Percentiles rank a stretch among this genome's conserved stretches.
phyloP scores from a whole-genome alignment of 208 protist genomes.

The Trypanosoma melophagium region DNA sequence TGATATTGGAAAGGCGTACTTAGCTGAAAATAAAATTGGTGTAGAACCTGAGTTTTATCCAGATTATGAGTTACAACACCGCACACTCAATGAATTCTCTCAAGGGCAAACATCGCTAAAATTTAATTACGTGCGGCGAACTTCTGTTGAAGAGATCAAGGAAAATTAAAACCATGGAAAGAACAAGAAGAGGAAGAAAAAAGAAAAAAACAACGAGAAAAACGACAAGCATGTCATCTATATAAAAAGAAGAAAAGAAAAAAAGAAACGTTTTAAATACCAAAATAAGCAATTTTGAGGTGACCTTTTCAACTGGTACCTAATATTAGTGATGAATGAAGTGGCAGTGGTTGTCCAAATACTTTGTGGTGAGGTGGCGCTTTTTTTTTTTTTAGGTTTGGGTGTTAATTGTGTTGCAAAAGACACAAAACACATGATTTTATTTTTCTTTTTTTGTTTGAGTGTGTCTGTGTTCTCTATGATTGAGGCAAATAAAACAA shows the following conservation, averaged over 20 bases:
- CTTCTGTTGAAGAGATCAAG: slow-evolving; percentile 5
- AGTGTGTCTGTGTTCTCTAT: not conserved
- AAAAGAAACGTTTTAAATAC: not conserved
- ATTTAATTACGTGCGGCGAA: slow-evolving; percentile 70
- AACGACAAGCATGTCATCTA: not conserved
- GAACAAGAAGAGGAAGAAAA: not conserved
- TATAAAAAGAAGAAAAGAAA: not conserved
- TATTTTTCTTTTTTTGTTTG: not conserved
- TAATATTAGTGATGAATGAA: no score
- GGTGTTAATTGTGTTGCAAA: no score
- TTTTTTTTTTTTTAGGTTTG: no score
- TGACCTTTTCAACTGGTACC: no score
- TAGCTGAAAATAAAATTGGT: slow-evolving; percentile 53
- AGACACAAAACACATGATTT: no score
- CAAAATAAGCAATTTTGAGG: not conserved
- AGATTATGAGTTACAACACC: slow-evolving; percentile 69
- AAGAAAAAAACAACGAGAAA: not conserved
- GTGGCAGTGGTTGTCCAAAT: no score
- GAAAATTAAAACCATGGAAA: slow-evolving; percentile 17
- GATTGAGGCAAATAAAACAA: no score
- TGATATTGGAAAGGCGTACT: slow-evolving; percentile 67
- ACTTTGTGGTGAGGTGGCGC: no score
- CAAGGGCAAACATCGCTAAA: slow-evolving; percentile 84
- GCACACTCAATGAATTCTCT: slow-evolving; percentile 78
- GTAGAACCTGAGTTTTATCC: slow-evolving; percentile 79